A percentile compares a stretch with the other conserved stretches of the same genome.
Evolutionary conservation across 2,329 filamentous ascomycete genomes (phyloP).

Genomic region (Diaporthe longicolla): DNA sequence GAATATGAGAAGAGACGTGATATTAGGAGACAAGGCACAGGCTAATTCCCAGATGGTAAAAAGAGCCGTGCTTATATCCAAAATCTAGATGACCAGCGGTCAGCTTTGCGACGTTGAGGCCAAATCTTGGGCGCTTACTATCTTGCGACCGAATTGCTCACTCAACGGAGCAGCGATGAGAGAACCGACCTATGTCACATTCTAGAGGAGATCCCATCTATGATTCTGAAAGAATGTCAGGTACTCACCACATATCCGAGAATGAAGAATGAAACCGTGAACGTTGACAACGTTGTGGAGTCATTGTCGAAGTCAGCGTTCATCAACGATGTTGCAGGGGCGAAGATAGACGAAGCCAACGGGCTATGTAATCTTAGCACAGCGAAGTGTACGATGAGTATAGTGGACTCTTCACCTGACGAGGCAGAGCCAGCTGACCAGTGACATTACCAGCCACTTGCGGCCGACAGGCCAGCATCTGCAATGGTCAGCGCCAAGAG

Average conservation of each 20-base stretch:
- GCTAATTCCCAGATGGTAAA: conserved; percentile 1
- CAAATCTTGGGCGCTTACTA: not conserved
- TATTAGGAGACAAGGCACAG: conserved; percentile 78
- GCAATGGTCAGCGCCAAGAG: not conserved
- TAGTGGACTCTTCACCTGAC: not conserved
- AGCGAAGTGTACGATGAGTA: not conserved
- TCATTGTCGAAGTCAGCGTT: conserved; percentile 7
- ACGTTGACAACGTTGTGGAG: conserved; percentile 4
- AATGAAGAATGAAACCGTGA: conserved; percentile 18
- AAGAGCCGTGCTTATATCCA: conserved; percentile 14
- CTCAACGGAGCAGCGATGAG: conserved; percentile 8
- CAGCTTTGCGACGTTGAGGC: not conserved
- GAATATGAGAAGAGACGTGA: conserved; percentile 81
- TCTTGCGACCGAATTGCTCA: conserved; percentile 13
- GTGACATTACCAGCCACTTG: conserved; percentile 10
- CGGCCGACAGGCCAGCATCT: conserved; percentile 1
- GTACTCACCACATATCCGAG: conserved; percentile 11
- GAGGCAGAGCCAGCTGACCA: conserved; percentile 13
- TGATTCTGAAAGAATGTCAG: not conserved
- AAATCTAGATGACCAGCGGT: not conserved
- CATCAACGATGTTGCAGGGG: not conserved
- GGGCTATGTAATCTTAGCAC: not conserved
- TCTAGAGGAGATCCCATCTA: not conserved
- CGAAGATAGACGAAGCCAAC: not conserved
- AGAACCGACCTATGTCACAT: not conserved